Evolutionary conservation across 371 early-diverging fungal species (phyloP), one percentile per base, ranked within the genome.

Genomic region (Mortierella sp.): DNA sequence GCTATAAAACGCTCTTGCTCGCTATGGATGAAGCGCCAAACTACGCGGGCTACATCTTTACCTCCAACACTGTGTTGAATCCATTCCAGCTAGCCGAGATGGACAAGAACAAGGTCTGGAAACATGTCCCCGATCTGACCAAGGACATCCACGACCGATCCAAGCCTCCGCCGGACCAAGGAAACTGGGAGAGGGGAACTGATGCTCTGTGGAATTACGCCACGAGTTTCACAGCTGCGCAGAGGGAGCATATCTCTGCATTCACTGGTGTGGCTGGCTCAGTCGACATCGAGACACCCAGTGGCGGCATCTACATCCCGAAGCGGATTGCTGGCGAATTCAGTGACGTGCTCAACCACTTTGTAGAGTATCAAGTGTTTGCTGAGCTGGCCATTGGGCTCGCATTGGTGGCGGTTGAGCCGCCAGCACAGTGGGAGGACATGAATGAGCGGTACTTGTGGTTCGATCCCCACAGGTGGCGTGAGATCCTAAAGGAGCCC

Each of bases 21-120:
- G 63, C 63, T 1, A 70, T 70, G 63, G 70, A 70, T 16, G 45
- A 61, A 39, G 58, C 58, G 31, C 70, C 70, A 43, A 70, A 70
- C 63, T 70, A 61, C 70, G 8, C 70, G 1, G 70, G 70, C 45
- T 70, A 70, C 70, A 61, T 70, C 34, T 70, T 61, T 31, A 61
- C 70, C 19, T 61, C 58, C 58, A 63, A 70, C 63, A 70, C 70
- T 6, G 63, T 61, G 11, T 43, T 70, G 45, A 70, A 70, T 50
- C 63, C 61, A 44, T 61, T 44, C 37, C 70, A 70, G 37, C 70
- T 70, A 31, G 45, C 63, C 1, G 63, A 61, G 29, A 34, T 70
- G 26, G 70, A 70, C 34, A 44, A 61, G 45, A 63, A 70, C 63
- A 70, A 70, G 26, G 70, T 70, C 1, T 70, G 70, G 70, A 70